phyloP scores from a whole-genome alignment of 257 asterid species.

The Hygrophila difformis region DNA sequence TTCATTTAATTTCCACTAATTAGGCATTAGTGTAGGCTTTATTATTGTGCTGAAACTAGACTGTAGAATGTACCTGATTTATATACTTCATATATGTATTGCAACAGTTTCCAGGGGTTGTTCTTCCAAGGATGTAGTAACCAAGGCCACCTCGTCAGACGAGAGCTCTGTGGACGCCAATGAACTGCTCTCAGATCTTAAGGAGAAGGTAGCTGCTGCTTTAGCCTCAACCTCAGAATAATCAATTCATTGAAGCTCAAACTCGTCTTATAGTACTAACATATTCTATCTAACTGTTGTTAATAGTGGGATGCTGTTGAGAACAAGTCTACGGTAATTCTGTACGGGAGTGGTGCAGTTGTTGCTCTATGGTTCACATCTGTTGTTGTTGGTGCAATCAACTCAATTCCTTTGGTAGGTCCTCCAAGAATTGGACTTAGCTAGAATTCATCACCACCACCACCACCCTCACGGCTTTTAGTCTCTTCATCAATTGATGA shows the following conservation, averaged over 20 bases:
- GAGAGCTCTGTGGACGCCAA: conserved; percentile 54
- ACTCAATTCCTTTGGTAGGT: conserved; percentile 90
- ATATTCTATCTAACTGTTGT: neutral
- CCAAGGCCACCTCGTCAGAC: conserved; percentile 77
- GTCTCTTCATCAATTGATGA: neutral
- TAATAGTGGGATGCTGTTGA: conserved; percentile 92
- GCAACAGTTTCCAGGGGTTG: conserved; percentile 51
- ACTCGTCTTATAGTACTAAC: neutral
- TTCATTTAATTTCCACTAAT: too few species aligned
- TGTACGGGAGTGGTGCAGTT: conserved; percentile 82
- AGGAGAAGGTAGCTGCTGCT: conserved; percentile 91
- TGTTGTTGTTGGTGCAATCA: conserved; percentile 64
- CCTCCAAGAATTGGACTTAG: neutral
- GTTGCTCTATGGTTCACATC: conserved; percentile 85
- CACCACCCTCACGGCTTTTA: neutral
- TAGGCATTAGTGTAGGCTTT: too few species aligned
- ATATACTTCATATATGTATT: too few species aligned
- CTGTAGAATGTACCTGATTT: too few species aligned
- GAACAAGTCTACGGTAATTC: conserved; percentile 67
- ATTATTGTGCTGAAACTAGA: too few species aligned
- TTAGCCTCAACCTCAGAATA: too few species aligned
- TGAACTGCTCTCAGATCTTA: conserved; percentile 67
- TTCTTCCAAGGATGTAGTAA: conserved; percentile 24
- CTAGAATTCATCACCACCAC: too few species aligned
- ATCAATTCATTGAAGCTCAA: too few species aligned